phyloP scores from a whole-genome alignment of 805 yeast species.

The Blastobotrys muscicola region DNA sequence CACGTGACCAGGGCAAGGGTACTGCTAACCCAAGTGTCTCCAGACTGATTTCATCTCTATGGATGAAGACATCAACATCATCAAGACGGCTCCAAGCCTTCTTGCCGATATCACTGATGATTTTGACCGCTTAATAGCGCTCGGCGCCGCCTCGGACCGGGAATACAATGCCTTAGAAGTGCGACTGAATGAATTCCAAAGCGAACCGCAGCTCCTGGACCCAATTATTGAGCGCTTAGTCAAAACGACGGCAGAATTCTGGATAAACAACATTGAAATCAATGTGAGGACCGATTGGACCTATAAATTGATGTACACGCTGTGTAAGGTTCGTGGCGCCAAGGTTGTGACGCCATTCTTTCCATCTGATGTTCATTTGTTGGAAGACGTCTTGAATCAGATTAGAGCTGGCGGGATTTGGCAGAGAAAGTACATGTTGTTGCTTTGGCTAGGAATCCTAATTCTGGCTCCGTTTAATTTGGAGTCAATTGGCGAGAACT shows the following conservation, averaged over 20 bases:
- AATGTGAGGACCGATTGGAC: constrained; percentile 9
- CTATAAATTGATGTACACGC: constrained; percentile 41
- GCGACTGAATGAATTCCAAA: constrained; percentile 19
- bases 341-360: constrained; percentile 52
- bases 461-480: constrained; percentile 69
- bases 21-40: background rate
- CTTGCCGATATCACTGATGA: constrained; percentile 5
- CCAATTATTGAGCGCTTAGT: constrained; percentile 9
- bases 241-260: background rate
- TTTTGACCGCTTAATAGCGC: background rate
- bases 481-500: constrained; percentile 26
- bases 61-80: constrained; percentile 15
- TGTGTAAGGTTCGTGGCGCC: constrained; percentile 58
- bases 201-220: constrained; percentile 21
- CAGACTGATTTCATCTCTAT: background rate
- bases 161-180: background rate
- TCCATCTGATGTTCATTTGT: constrained; percentile 45
- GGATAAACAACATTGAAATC: no score
- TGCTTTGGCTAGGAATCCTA: constrained; percentile 66
- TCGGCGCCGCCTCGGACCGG: background rate
- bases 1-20: background rate
- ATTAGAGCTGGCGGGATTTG: constrained; percentile 27
- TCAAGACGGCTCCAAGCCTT: constrained; percentile 15
- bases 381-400: constrained; percentile 31
- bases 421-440: constrained; percentile 40